Evolutionary conservation across 768 basidiomycete genomes (phyloP), one percentile per base, ranked within the genome.

Genomic region (Fomitopsis serialis): DNA sequence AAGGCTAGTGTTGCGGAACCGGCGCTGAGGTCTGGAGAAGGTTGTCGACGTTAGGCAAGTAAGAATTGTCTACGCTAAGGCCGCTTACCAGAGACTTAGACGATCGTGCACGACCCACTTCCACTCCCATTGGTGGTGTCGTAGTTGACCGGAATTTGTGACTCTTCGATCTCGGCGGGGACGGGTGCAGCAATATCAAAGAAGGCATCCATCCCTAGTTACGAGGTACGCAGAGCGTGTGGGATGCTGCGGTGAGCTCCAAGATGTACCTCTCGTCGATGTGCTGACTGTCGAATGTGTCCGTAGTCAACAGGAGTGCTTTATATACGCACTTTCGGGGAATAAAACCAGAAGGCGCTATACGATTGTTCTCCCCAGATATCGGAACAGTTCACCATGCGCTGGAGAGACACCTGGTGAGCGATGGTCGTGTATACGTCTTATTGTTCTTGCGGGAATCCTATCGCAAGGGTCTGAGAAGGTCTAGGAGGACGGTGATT

Each of bases 161-260:
- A 36, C 4, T 8, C 22, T 15, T 45, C 52, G 37, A 40, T 15
- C 19, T 49, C 48, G 25, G 56, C 45, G 35, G 56, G 56, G 40
- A 60, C 59, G 48, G 59, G 54, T 19, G 54, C n/a, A 42, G 59
- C 59, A 51, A 60, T 53, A 52, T 48, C 48, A 54, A 60, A 54
- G 54, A 60, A 60, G 24, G 56, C 56, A 56, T 60, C 59, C 59
- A 60, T 60, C 42, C 42, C 29, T 36, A 32, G n/a, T 19, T 36
- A 22, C 43, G 42, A 25, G 42, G 9, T 45, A 11, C 29, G 44
- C 6, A 27, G 21, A 25, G 21, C 15, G 37, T 5, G 15, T 15
- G 4, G 37, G 15, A 17, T 8, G 19, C 37, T 40, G 19, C 37
- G 23, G 24, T 24, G 34, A 49, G 48, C 32, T 9, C 5, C 29